Conservation (phyloP, 2,329 filamentous ascomycete genomes). For the Tolypocladium cylindrosporum region DNA sequence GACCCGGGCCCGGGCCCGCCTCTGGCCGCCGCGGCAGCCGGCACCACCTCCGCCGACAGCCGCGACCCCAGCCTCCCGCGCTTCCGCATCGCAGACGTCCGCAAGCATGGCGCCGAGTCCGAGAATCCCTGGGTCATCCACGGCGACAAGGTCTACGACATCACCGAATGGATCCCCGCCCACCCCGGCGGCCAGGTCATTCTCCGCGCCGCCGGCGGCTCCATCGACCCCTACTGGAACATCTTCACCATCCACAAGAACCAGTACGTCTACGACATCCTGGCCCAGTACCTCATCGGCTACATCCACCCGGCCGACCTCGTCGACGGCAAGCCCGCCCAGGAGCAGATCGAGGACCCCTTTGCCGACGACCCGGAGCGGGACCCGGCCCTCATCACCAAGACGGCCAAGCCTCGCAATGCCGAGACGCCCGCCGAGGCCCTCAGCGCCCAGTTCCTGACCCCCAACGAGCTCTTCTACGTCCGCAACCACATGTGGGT, state of each 20-base stretch:
- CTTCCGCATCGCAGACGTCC: constrained; percentile 40
- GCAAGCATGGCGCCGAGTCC: constrained; percentile 41
- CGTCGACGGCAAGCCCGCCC: constrained; percentile 42
- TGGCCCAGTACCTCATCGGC: constrained; percentile 55
- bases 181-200: constrained; percentile 63
- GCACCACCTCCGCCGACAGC: constrained; percentile 7
- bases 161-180: constrained; percentile 56
- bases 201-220: constrained; percentile 52
- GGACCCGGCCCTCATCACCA: constrained; percentile 38
- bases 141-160: constrained; percentile 57
- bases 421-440: constrained; percentile 45
- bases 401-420: constrained; percentile 48
- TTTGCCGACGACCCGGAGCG: constrained; percentile 44
- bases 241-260: constrained; percentile 61
- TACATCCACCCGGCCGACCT: constrained; percentile 50
- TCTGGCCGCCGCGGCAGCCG: not conserved
- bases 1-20: not conserved
- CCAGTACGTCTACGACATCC: constrained; percentile 52
- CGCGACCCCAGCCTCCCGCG: constrained; percentile 34
- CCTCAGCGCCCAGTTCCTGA: constrained; percentile 40
- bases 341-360: constrained; percentile 48
- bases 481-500: constrained; percentile 58
- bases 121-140: constrained; percentile 53
- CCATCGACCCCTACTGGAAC: constrained; percentile 59
- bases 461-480: constrained; percentile 46